A percentile compares a stretch with the other conserved stretches of the same genome.
phyloP scores from a whole-genome alignment of 352 stramenopile genomes.

The Elongisporangium anandrum region DNA sequence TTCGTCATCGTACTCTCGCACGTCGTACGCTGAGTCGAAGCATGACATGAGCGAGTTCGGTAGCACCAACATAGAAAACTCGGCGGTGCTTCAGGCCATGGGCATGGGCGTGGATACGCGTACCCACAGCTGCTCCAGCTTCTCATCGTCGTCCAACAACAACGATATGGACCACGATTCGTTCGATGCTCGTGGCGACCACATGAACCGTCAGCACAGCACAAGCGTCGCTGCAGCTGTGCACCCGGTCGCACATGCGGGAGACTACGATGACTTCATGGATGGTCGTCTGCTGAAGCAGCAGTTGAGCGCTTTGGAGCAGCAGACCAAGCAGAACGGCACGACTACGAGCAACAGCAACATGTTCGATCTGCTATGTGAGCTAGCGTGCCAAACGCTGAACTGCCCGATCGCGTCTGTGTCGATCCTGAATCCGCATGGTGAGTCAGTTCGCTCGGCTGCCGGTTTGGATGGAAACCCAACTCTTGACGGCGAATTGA shows the following conservation, averaged over 20 bases:
- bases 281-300: conserved; percentile 48
- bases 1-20: conserved; percentile 31
- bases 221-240: conserved; percentile 31
- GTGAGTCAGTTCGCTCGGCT: conserved; percentile 44
- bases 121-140: conserved; percentile 20
- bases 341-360: conserved; percentile 32
- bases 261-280: conserved; percentile 65
- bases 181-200: conserved; percentile 16
- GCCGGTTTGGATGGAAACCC: conserved; percentile 44
- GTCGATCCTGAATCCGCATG: conserved; percentile 51
- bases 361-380: conserved; percentile 80
- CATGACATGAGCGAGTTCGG: conserved; percentile 17
- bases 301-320: conserved; percentile 49
- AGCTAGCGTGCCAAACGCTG: conserved; percentile 78
- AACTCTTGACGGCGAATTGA: conserved; percentile 50
- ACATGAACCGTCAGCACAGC: conserved; percentile 8
- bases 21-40: conserved; percentile 47
- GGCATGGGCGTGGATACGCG: conserved; percentile 7
- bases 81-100: conserved; percentile 4
- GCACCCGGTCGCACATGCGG: conserved; percentile 19
- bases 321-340: conserved; percentile 30
- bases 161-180: conserved; percentile 20
- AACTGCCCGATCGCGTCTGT: conserved; percentile 76
- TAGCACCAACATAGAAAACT: conserved; percentile 17
- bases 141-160: conserved; percentile 15